Percentiles rank a stretch among this genome's conserved stretches.
Evolutionary conservation across 768 basidiomycete genomes (phyloP).

Genomic region (Mrakia hoshinonis): DNA sequence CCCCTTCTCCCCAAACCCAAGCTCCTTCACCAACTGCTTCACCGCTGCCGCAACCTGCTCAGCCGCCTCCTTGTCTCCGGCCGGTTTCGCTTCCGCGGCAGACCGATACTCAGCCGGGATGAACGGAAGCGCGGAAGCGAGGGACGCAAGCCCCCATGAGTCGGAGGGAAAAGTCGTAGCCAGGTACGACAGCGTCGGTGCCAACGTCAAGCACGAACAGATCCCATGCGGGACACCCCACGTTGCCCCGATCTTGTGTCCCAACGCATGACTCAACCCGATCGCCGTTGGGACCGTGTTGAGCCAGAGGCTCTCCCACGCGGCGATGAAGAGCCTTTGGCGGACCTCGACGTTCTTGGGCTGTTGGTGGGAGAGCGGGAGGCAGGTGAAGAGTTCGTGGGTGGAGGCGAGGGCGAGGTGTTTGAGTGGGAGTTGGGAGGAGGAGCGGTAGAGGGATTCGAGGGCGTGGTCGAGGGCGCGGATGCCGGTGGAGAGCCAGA

Average conservation of each 20-base stretch:
- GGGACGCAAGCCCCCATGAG: constrained; percentile 13
- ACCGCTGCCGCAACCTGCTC: background rate
- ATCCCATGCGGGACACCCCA: constrained; percentile 74
- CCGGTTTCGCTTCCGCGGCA: background rate
- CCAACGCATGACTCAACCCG: constrained; percentile 65
- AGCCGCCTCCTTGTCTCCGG: background rate
- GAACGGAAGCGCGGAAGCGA: constrained; percentile 20
- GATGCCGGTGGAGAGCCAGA: constrained; percentile 74
- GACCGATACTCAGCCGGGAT: constrained; percentile 16
- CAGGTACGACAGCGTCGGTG: constrained; percentile 25
- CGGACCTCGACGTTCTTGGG: constrained; percentile 53
- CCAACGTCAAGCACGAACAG: constrained; percentile 48
- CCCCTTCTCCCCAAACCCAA: constrained; percentile 52
- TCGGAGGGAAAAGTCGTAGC: constrained; percentile 14
- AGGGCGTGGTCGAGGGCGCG: constrained; percentile 71
- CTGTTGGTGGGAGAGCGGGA: constrained; percentile 57
- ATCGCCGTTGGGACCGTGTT: constrained; percentile 40
- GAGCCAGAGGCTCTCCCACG: constrained; percentile 47
- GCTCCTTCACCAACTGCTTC: constrained; percentile 42
- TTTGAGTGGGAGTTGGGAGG: constrained; percentile 54
- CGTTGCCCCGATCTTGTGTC: constrained; percentile 31
- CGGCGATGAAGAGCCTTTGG: constrained; percentile 61
- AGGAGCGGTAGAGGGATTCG: constrained; percentile 57
- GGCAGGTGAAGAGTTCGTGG: constrained; percentile 63
- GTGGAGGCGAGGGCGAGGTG: constrained; percentile 58